Evolutionary conservation across 148 eudicot species (phyloP), one percentile per base, ranked within the genome.

Genomic region (Nyssa sinensis): DNA sequence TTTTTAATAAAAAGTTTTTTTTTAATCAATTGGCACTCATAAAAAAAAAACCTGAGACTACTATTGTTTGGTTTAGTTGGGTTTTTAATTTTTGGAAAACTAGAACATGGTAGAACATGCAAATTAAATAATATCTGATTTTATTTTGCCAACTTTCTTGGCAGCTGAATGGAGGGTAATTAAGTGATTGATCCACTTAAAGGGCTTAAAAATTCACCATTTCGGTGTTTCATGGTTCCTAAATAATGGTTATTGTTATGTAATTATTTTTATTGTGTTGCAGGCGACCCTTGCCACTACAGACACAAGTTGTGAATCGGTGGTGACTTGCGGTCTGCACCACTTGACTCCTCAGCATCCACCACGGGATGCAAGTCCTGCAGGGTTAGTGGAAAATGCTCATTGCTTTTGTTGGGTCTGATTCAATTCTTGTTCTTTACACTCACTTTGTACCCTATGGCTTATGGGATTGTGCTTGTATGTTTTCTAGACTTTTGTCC

Each of bases 281-380:
- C 83, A 85, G 88, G 72, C 69, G 17, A 71, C 80, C 53, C 63
- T 81, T 5, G 83, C 81, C 65, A 82, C 90, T 68, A 82, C 86
- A 17, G 91, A 88, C 74, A 83, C 86, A 13, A 85, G 91, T 77
- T 85, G 88, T 59, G 91, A 85, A 63, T 88, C 91, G 34, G 87
- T 78, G 75, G 88, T 88, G 75, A 83, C 86, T 19, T 79, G 83
- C 60, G 86, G 87, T 73, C 91, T 83, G 64, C 88, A 73, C 64
- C 81, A 79, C 69, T 61, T 71, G 75, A 75, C 84, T 61, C 79
- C 88, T 81, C 89, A 79, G 81, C 88, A 78, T 78, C 86, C 87
- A 25, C 87, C 89, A 13, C 80, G 82, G 83, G 91, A 88, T 86
- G 91, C 89, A 62, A 88, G 89, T 63, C 91, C 91, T 75, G 87